These are phyloP conservation scores for Radiomyces spectabilis DNA, from an alignment of 192 early-diverging fungal genomes.

Conservation along the genomic window DNA sequence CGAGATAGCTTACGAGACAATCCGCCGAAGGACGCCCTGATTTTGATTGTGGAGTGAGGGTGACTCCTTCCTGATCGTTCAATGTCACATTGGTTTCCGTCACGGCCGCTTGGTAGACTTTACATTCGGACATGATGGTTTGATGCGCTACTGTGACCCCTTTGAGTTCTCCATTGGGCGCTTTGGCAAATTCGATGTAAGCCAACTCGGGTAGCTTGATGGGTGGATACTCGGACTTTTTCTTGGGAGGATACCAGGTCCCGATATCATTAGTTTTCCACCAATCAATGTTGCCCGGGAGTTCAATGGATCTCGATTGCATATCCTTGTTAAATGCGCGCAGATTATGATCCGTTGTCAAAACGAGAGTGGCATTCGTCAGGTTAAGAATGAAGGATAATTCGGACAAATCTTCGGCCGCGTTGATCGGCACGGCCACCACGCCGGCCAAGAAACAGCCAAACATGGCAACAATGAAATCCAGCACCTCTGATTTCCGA, in stretches of 20 bases:
- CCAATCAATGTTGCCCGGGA: slow-evolving; percentile 67
- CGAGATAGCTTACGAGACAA: slow-evolving; percentile 60
- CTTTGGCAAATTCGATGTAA: slow-evolving; percentile 82
- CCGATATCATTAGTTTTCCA: slow-evolving; percentile 81
- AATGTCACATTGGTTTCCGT: not conserved
- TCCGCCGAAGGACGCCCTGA: slow-evolving; percentile 33
- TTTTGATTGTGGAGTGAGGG: no score
- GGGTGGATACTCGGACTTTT: slow-evolving; percentile 33
- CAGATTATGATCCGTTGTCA: slow-evolving; percentile 78
- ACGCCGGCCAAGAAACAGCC: slow-evolving; percentile 79
- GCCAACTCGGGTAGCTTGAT: slow-evolving; percentile 58
- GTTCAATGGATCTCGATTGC: slow-evolving; percentile 45
- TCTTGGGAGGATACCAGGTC: slow-evolving; percentile 48
- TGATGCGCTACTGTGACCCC: slow-evolving; percentile 73
- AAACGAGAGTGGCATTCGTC: slow-evolving; percentile 55
- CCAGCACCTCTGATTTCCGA: slow-evolving; percentile 71
- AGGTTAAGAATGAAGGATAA: slow-evolving; percentile 65
- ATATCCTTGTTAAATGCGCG: slow-evolving; percentile 70
- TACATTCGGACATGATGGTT: slow-evolving; percentile 68
- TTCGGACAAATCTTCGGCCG: slow-evolving; percentile 74
- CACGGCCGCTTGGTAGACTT: slow-evolving; percentile 12
- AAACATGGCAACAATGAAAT: slow-evolving; percentile 74
- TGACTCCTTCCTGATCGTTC: not conserved
- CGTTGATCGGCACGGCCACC: slow-evolving; percentile 79
- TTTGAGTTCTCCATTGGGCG: slow-evolving; percentile 76